Base-by-base conservation (phyloP, 192 early-diverging fungal genomes). In the Chytriomyces hyalinus region DNA sequence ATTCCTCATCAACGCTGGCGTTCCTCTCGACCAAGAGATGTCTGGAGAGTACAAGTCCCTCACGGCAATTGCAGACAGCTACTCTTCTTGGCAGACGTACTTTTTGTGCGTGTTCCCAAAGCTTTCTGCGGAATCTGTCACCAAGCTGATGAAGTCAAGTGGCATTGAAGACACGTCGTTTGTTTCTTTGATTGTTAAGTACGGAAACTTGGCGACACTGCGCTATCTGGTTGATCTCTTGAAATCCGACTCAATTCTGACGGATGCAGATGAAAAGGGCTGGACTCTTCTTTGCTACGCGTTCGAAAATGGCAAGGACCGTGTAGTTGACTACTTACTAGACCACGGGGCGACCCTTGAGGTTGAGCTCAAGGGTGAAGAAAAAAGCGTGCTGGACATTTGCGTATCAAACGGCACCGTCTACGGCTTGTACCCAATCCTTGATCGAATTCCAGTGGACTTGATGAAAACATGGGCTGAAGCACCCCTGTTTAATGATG, bases 301-400 rank as follows among this genome's bases (percentile, higher is more conserved):
- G 20, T 13, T 57, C 1, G 15, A 57, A 20, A 13, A 57, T 57
- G 53, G 53, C 13, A 20, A 13, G 13, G 53, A 57, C 13, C 13
- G 20, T 20, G 13, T 57, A 5, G 15, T 57, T 13, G 15, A 57
- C 15, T 57, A 57, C 20, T 20, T 57, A 20, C 53, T 57, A 1
- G 53, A 57, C 13, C 15, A n/a, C 20, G 53, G 53, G 13, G 53
- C 53, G 13, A 57, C 13, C 13, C 3, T 57, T 13, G 53, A 57
- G 3, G 53, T 57, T 57, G 53, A 57, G 53, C 53, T 57, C 15
- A 57, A 57, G 20, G 53, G 53, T 57, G 53, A 57, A 57, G 53
- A 57, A 13, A 57, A 57, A 20, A 57, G 20, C 20, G 15, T 57
- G 13, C 3, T 57, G 13, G 53, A 57, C 53, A 57, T 57, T 57